Percentiles rank a stretch among this genome's conserved stretches.
These are phyloP conservation scores for Fraxinus latifolia DNA, from an alignment of 305 asterid genomes.

Conservation along the genomic window DNA sequence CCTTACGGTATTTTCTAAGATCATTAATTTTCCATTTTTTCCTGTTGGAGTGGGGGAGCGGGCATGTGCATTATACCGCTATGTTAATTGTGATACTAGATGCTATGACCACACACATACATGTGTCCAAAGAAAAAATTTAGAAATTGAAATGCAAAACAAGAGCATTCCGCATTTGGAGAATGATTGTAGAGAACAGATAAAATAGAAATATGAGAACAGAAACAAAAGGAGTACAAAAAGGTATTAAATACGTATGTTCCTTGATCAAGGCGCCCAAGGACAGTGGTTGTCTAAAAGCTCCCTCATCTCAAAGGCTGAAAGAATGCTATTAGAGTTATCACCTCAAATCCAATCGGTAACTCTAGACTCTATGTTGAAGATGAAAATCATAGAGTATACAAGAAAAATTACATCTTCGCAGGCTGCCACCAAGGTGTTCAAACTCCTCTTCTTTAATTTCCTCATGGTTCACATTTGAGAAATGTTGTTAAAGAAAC, in stretches of 20 bases:
- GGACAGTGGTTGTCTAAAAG: neutral
- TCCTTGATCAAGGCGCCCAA: neutral
- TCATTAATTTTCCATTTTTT: neutral
- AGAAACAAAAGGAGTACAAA: neutral
- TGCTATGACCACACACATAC: neutral
- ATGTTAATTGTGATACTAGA: neutral
- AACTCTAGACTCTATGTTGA: neutral
- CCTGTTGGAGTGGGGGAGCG: neutral
- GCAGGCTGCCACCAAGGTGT: neutral
- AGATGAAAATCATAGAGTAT: neutral
- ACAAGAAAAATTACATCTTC: neutral
- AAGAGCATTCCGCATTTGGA: neutral
- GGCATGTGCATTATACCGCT: neutral
- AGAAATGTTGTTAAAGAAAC: neutral
- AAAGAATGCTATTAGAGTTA: neutral
- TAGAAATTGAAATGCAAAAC: neutral
- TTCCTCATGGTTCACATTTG: neutral
- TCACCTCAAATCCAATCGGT: neutral
- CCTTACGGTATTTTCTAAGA: neutral
- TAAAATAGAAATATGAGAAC: neutral
- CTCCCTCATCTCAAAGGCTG: neutral
- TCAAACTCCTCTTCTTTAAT: neutral
- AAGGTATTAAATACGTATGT: neutral
- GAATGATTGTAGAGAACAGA: neutral
- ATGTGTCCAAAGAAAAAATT: neutral